Base-by-base conservation (phyloP, 805 yeast genomes). In the Ogataea nonfermentans region DNA sequence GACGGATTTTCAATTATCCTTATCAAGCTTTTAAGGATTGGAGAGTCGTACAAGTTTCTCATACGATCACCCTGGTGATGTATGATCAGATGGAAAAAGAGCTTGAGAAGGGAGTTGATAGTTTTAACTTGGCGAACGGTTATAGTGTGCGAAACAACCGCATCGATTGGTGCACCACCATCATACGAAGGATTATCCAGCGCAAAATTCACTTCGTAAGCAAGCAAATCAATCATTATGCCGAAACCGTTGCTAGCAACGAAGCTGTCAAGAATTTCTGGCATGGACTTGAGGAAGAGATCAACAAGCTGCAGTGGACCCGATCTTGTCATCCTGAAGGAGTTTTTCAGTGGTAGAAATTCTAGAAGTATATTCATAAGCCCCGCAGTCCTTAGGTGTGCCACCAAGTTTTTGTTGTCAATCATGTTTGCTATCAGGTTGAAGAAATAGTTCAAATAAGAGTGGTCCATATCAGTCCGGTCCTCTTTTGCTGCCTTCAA, bases 1-100 rank as follows among this genome's bases (percentile, higher is more conserved):
- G 60, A 47, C 1, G 84, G 77, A 50, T 85, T 67, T 10, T 57
- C 52, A 12, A 90, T 51, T 2, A 90, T 73, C 40, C 66, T 69
- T 46, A 78, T 81, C 47, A 88, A 63, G 20, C 84, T 72, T 20
- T 62, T 54, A 12, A 90, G 62, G n/a, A 91, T 64, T 0, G 89
- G 80, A 0, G 96, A 85, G 53, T 91, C 98, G 53, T 87, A 85
- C 27, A 91, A 61, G 47, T 87, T 87, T 58, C 96, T 76, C 53
- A 88, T 75, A 43, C 93, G 71, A 56, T 89, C 96, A 29, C 95
- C 93, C 4, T 83, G 75, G 37, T 86, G 88, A n/a, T 80, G 71
- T 40, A 76, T 77, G 29, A 90, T 69, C 32, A 89, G 61, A 46
- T 79, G 74, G 15, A 77, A 61, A 0, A 82, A 79, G 17, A 89